Base-by-base conservation (phyloP, 352 stramenopile genomes). In the Phytophthora fragariae region DNA sequence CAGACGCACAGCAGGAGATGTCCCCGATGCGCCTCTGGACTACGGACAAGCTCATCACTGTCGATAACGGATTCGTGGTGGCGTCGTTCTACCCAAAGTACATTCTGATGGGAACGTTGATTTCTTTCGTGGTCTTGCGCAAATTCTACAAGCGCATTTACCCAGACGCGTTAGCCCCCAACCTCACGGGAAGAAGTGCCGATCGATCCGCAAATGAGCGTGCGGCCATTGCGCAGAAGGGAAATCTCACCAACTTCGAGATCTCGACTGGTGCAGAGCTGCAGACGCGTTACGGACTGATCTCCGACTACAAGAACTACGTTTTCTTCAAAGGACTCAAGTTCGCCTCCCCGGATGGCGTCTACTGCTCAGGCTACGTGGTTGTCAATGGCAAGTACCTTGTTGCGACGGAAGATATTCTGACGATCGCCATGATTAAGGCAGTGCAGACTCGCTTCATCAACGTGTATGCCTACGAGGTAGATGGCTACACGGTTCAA, bases 301-400 rank as follows among this genome's bases (percentile, higher is more conserved):
- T 88, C 35, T 88, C 68, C 0, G 69, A 82, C 19, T 88, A 82
- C 57, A 77, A 82, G 54, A 83, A 85, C 54, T 83, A 80, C 61
- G 66, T 80, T 0, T 81, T 80, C 57, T 82, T 84, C 47, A 83
- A 85, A 41, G 80, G 81, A 5, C 60, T 85, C 7, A 84, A 85
- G 67, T 85, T 81, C 60, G 78, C 78, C 11, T 81, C 72, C 1
- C 68, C 76, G 1, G 79, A 84, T n/a, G 80, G 77, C 24, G 80
- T 85, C 24, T 87, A 81, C 59, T 80, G 74, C 69, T 81, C 68
- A 0, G 80, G 76, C 14, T 86, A 78, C 68, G 80, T 87, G 35
- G 70, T 87, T 17, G 70, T 80, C 33, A 83, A 83, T 62, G 67
- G 70, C 57, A 83, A 82, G 46, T 88, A 73, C 41, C 71, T 88